Percentiles rank a stretch among this genome's conserved stretches.
phyloP scores from a whole-genome alignment of 352 stramenopile species.

The Pythium inflatum region DNA sequence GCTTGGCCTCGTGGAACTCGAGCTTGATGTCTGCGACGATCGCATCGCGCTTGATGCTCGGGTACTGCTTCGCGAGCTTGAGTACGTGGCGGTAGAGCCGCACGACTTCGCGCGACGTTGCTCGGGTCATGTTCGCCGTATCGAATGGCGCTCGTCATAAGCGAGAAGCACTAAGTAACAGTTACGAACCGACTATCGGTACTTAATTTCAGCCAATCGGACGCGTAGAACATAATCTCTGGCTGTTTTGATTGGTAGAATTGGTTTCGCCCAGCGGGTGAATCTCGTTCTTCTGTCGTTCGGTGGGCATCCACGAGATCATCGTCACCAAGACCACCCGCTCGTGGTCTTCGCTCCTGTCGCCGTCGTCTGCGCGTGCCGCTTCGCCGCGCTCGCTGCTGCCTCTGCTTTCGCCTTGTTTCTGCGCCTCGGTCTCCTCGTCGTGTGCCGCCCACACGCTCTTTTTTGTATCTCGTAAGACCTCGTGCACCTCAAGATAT shows the following conservation, averaged over 20 bases:
- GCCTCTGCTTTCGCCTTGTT: not conserved
- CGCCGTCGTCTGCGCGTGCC: not conserved
- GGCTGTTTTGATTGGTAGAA: slow-evolving; percentile 2
- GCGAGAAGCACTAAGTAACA: not conserved
- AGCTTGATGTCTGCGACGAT: slow-evolving; percentile 85
- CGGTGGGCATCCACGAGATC: slow-evolving; percentile 16
- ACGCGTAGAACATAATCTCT: not conserved
- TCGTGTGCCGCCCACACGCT: not conserved
- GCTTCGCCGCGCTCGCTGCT: not conserved
- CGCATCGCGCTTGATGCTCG: slow-evolving; percentile 83
- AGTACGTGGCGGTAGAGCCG: slow-evolving; percentile 83
- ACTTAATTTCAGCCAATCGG: slow-evolving; percentile 12
- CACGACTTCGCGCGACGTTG: slow-evolving; percentile 59
- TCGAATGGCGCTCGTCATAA: not conserved
- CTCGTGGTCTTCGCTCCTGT: slow-evolving; percentile 1
- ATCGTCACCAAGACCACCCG: not conserved
- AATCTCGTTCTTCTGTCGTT: slow-evolving; percentile 4
- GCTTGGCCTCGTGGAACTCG: slow-evolving; percentile 83
- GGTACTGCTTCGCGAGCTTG: slow-evolving; percentile 82
- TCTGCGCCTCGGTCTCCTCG: slow-evolving; percentile 2
- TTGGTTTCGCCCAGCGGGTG: not conserved
- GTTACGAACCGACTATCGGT: slow-evolving; percentile 15
- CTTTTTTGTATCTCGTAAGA: not conserved
- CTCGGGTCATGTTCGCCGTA: slow-evolving; percentile 36
- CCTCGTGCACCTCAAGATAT: slow-evolving; percentile 11